These are phyloP conservation scores for Bipolaris bicolor DNA, from an alignment of 2,329 filamentous ascomycete genomes.

Conservation along the genomic window DNA sequence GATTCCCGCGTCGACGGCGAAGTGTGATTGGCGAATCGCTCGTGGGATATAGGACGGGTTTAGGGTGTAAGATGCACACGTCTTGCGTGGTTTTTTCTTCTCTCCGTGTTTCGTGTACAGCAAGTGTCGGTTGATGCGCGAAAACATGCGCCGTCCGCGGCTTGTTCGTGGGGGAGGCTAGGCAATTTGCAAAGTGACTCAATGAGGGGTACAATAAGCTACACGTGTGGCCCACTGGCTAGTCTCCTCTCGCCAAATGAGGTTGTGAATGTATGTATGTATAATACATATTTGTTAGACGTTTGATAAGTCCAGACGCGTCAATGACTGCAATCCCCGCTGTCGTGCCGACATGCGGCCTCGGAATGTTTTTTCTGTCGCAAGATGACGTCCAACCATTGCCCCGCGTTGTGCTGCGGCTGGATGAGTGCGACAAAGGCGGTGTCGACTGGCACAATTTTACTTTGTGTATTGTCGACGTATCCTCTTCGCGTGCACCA, in stretches of 20 bases:
- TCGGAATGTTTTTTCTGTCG: not conserved
- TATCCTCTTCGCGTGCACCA: not conserved
- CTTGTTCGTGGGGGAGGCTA: not conserved
- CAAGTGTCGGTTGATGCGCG: not conserved
- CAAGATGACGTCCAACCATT: constrained; percentile 2
- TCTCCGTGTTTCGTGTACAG: not conserved
- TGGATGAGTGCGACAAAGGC: not conserved
- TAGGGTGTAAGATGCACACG: not conserved
- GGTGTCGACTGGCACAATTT: constrained; percentile 1
- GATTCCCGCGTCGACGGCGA: constrained; percentile 31
- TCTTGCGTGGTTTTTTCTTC: not conserved
- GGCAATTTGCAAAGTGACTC: constrained; percentile 4
- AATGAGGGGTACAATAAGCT: not conserved
- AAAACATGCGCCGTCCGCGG: not conserved
- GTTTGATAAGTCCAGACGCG: not conserved
- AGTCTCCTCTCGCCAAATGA: not conserved
- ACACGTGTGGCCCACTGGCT: not conserved
- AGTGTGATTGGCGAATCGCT: constrained; percentile 24
- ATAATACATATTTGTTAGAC: constrained; percentile 4
- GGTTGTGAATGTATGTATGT: not conserved
- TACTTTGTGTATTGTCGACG: not conserved
- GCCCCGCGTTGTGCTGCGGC: constrained; percentile 1
- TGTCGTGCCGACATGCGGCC: not conserved
- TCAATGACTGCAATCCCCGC: not conserved
- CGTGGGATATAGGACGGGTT: not conserved